Evolutionary conservation across 1,139 yeast species (phyloP).

Genomic region (Lipomyces yarrowii): DNA sequence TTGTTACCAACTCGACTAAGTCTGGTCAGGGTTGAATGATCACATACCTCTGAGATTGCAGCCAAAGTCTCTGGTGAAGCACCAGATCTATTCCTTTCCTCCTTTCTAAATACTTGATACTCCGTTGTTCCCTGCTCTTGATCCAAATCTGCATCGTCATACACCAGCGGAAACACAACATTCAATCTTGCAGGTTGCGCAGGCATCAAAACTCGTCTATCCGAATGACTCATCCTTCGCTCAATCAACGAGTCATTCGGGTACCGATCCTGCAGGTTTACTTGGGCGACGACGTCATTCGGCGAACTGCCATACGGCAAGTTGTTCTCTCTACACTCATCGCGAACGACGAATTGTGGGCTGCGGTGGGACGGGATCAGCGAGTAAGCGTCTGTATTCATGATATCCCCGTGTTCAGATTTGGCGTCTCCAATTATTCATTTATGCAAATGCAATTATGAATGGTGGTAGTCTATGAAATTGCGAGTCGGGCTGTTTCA

Average conservation of each 20-base stretch:
- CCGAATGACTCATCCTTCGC: not conserved
- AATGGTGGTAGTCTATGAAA: not conserved
- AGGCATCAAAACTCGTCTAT: not conserved
- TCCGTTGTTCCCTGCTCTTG: not conserved
- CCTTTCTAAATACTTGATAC: not conserved
- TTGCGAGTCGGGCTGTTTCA: too few relatives aligned
- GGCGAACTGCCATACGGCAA: not conserved
- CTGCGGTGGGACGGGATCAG: not conserved
- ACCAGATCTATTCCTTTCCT: not conserved
- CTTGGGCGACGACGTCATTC: not conserved
- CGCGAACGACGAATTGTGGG: not conserved
- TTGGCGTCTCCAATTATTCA: not conserved
- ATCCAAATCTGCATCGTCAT: not conserved
- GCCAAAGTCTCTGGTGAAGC: conserved; percentile 13
- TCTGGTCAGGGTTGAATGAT: too few relatives aligned
- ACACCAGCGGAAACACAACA: not conserved
- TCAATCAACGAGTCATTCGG: not conserved
- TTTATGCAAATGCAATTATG: not conserved
- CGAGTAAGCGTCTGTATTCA: not conserved
- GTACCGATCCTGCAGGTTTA: not conserved
- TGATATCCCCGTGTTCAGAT: not conserved
- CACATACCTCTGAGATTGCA: conserved; percentile 9
- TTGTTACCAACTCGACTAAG: not conserved
- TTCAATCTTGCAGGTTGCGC: conserved; percentile 2
- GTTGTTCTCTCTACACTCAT: not conserved